Conservation (phyloP, 441 rosid genomes). For the Jatropha multifida region DNA sequence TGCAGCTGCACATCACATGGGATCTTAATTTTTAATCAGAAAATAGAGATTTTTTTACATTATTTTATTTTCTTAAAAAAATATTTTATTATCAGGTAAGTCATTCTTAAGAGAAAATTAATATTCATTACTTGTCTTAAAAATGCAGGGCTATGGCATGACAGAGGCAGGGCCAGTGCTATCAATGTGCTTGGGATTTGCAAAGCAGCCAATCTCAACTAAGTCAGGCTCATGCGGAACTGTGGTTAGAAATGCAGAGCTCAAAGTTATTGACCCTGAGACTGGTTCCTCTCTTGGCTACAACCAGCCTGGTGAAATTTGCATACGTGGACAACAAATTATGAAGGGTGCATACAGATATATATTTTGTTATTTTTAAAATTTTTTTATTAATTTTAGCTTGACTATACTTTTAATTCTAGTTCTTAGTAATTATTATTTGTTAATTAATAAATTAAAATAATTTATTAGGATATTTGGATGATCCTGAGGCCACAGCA, state of each 20-base stretch:
- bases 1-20: too few relatives aligned
- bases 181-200: constrained; percentile 82
- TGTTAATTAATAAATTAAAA: too few relatives aligned
- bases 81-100: too few relatives aligned
- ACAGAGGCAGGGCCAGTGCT: constrained; percentile 97
- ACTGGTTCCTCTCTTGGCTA: constrained; percentile 56
- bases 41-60: too few relatives aligned
- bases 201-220: constrained; percentile 70
- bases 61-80: too few relatives aligned
- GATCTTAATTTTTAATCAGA: too few relatives aligned
- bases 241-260: constrained; percentile 90
- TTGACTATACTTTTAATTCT: background rate
- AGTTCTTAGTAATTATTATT: too few relatives aligned
- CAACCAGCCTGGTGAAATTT: constrained; percentile 88
- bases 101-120: too few relatives aligned
- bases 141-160: constrained; percentile 89
- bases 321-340: constrained; percentile 85
- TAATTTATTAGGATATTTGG: constrained; percentile 54
- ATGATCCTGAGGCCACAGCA: constrained; percentile 66
- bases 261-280: constrained; percentile 80
- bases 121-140: too few relatives aligned
- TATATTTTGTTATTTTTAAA: background rate
- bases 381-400: too few relatives aligned
- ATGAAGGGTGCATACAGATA: constrained; percentile 61
- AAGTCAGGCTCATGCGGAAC: constrained; percentile 95